A percentile compares a stretch with the other conserved stretches of the same genome.
These are phyloP conservation scores for Blakeslea trispora DNA, from an alignment of 371 early-diverging fungal genomes.

Conservation along the genomic window DNA sequence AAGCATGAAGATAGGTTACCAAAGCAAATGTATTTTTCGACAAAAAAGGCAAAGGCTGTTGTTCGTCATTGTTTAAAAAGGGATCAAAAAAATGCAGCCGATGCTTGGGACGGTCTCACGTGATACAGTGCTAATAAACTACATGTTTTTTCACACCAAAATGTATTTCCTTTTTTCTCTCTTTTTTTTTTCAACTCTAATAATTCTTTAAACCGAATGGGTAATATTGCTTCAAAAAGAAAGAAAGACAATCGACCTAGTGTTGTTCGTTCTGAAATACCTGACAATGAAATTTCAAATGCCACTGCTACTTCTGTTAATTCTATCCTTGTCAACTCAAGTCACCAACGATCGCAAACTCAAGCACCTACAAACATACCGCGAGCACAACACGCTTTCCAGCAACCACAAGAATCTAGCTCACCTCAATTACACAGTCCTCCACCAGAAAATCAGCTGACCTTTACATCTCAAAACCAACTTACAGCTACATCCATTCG, in stretches of 20 bases:
- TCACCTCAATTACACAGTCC: conserved; percentile 8
- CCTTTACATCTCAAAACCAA: conserved; percentile 42
- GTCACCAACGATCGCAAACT: conserved; percentile 1
- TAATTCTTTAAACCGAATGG: conserved; percentile 33
- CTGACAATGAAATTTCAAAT: conserved; percentile 47
- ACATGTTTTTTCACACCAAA: conserved; percentile 11
- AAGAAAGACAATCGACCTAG: conserved; percentile 46
- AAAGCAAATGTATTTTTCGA: conserved; percentile 31
- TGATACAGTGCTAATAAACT: conserved; percentile 6
- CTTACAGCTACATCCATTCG: conserved; percentile 47
- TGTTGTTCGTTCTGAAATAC: conserved; percentile 40
- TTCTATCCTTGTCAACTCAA: conserved; percentile 46
- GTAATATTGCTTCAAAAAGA: conserved; percentile 46
- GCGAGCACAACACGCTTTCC: conserved; percentile 11
- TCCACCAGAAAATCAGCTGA: conserved; percentile 34
- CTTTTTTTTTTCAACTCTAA: conserved; percentile 17
- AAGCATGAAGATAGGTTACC: conserved; percentile 13
- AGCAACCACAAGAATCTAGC: neutral
- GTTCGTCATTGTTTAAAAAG: conserved; percentile 29
- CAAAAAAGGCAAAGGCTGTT: conserved; percentile 34
- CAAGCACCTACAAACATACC: conserved; percentile 1
- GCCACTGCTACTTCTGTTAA: conserved; percentile 48
- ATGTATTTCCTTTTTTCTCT: conserved; percentile 14
- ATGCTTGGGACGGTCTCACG: conserved; percentile 1
- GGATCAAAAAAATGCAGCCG: neutral